Conservation (phyloP, 768 basidiomycete species). For the Panellus pusillus region DNA sequence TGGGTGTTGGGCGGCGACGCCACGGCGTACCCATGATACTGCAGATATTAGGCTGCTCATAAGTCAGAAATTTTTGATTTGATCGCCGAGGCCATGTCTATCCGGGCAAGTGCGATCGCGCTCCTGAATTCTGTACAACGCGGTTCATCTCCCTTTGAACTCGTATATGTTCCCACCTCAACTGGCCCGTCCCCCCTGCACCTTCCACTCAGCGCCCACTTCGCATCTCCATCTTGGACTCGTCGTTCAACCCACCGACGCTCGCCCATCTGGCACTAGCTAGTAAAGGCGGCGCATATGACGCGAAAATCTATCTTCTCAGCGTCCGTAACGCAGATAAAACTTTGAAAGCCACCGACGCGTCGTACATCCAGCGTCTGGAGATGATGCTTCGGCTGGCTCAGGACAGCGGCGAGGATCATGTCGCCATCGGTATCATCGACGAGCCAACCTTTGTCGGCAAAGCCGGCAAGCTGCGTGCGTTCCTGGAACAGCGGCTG, state of each 20-base stretch:
- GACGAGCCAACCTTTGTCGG: slow-evolving; percentile 88
- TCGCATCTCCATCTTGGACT: slow-evolving; percentile 77
- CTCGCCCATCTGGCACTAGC: slow-evolving; percentile 80
- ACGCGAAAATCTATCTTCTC: slow-evolving; percentile 75
- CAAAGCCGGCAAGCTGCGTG: slow-evolving; percentile 64
- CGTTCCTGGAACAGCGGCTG: slow-evolving; percentile 46
- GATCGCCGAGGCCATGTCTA: neutral
- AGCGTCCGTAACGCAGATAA: slow-evolving; percentile 91
- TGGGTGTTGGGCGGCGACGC: slow-evolving; percentile 73
- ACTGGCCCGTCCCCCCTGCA: slow-evolving; percentile 59
- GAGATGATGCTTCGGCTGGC: slow-evolving; percentile 85
- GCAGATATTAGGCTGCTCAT: slow-evolving; percentile 80
- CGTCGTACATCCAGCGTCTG: slow-evolving; percentile 72
- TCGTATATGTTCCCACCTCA: slow-evolving; percentile 57
- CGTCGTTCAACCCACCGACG: slow-evolving; percentile 93
- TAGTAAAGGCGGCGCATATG: slow-evolving; percentile 42
- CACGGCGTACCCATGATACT: slow-evolving; percentile 79
- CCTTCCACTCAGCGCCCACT: slow-evolving; percentile 28
- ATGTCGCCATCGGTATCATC: slow-evolving; percentile 74
- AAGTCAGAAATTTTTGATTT: neutral
- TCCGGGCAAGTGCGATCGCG: slow-evolving; percentile 9
- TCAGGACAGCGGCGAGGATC: slow-evolving; percentile 35
- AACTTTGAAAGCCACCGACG: slow-evolving; percentile 64
- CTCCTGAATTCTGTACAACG: slow-evolving; percentile 43
- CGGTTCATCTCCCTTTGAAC: slow-evolving; percentile 49